Conservation (phyloP, 2,329 filamentous ascomycete genomes). For the Claviceps arundinis region DNA sequence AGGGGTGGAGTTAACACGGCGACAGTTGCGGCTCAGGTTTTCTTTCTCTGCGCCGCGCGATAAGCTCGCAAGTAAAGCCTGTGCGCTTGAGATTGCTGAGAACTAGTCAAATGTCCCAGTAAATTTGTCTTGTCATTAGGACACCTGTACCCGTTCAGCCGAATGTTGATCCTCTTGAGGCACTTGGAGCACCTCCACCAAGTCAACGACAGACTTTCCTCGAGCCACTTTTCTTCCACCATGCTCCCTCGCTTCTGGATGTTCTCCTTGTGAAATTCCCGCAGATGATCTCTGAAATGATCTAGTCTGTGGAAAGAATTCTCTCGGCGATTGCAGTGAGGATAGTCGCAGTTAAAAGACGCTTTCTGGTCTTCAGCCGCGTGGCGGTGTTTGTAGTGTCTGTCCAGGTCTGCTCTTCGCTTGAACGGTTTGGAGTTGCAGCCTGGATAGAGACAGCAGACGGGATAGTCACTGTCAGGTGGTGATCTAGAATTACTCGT, state of each 20-base stretch:
- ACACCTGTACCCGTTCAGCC: conserved; percentile 30
- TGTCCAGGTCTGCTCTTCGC: conserved; percentile 39
- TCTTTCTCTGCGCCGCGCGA: background rate
- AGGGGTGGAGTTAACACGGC: background rate
- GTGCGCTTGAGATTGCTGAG: too few species aligned
- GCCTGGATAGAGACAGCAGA: conserved; percentile 24
- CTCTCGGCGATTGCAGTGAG: conserved; percentile 28
- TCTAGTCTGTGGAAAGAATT: conserved; percentile 40
- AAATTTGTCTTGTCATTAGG: conserved; percentile 26
- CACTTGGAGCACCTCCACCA: conserved; percentile 46
- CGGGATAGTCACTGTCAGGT: conserved; percentile 19
- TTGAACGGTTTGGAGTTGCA: conserved; percentile 35
- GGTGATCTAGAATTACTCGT: conserved; percentile 4
- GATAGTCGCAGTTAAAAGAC: conserved; percentile 38
- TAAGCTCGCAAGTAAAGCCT: too few species aligned
- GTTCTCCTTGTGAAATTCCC: conserved; percentile 42
- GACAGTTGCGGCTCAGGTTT: too few species aligned
- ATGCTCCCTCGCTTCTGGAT: conserved; percentile 31
- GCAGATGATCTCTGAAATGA: conserved; percentile 43
- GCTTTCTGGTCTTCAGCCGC: conserved; percentile 26
- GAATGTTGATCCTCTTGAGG: conserved; percentile 30
- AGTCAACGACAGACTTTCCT: conserved; percentile 21
- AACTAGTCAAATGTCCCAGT: background rate
- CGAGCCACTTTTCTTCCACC: conserved; percentile 24
- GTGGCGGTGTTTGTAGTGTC: conserved; percentile 39